A percentile compares a stretch with the other conserved stretches of the same genome.
phyloP scores from a whole-genome alignment of 1,284 basidiomycete species.

The Boletus sp. region DNA sequence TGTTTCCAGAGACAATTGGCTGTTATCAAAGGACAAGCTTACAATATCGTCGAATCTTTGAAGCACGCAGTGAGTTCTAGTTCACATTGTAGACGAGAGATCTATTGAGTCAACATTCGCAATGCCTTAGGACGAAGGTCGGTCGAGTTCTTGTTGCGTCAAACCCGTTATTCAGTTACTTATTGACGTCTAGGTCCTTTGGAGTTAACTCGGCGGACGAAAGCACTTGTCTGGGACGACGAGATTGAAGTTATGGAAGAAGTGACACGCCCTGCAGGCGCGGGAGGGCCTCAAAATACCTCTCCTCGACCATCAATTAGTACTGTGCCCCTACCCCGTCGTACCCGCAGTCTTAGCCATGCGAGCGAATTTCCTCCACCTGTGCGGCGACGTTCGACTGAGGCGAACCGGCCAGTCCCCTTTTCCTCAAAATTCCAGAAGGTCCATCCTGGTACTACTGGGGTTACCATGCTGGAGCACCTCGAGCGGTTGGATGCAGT shows the following conservation, averaged over 20 bases:
- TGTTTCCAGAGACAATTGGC: slow-evolving; percentile 70
- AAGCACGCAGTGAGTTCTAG: slow-evolving; percentile 52
- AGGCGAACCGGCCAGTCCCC: slow-evolving; percentile 68
- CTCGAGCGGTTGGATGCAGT: slow-evolving; percentile 77
- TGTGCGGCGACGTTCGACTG: slow-evolving; percentile 57
- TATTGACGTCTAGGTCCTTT: slow-evolving; percentile 56
- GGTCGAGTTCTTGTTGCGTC: slow-evolving; percentile 49
- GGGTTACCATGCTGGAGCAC: slow-evolving; percentile 74
- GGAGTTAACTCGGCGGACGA: slow-evolving; percentile 76
- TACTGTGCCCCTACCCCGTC: slow-evolving; percentile 57
- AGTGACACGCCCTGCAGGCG: slow-evolving; percentile 28
- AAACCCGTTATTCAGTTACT: slow-evolving; percentile 13
- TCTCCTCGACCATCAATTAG: slow-evolving; percentile 59
- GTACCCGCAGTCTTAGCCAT: slow-evolving; percentile 56
- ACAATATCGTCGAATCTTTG: slow-evolving; percentile 83
- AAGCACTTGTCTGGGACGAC: slow-evolving; percentile 80
- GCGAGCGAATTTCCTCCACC: slow-evolving; percentile 71
- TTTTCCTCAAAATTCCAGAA: slow-evolving; percentile 75
- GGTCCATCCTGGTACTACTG: slow-evolving; percentile 77
- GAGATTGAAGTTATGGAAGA: slow-evolving; percentile 75
- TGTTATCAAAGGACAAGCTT: slow-evolving; percentile 89
- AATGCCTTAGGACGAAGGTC: slow-evolving; percentile 31
- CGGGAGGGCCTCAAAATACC: slow-evolving; percentile 37
- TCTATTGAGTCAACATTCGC: slow-evolving; percentile 1
- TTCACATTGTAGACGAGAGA: background rate